Percentiles rank a stretch among this genome's conserved stretches.
Evolutionary conservation across 495 filamentous ascomycete species (phyloP).

Genomic region (Ramalina intermedia): DNA sequence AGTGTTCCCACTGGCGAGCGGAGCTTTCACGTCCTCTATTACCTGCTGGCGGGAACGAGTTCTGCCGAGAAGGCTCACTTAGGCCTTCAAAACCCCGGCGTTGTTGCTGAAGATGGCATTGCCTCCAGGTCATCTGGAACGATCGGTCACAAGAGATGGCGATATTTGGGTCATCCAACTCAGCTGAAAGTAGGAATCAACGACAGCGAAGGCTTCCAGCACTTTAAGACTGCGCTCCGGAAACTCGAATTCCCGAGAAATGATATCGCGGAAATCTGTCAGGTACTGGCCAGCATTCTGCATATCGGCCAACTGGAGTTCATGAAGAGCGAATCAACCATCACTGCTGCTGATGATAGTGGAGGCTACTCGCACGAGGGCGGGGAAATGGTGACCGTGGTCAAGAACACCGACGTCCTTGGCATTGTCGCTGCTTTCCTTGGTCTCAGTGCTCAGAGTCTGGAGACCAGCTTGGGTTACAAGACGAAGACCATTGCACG

Average conservation of each 20-base stretch:
- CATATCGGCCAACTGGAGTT: constrained; percentile 96
- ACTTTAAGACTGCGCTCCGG: constrained; percentile 89
- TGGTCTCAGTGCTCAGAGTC: constrained; percentile 60
- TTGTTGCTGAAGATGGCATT: constrained; percentile 18
- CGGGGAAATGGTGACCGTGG: constrained; percentile 66
- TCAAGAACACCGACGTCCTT: constrained; percentile 86
- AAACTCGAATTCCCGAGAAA: constrained; percentile 86
- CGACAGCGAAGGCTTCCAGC: constrained; percentile 85
- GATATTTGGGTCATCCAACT: constrained; percentile 89
- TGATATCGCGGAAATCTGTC: constrained; percentile 93
- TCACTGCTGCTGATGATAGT: constrained; percentile 71
- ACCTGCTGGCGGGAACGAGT: constrained; percentile 84
- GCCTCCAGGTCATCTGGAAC: constrained; percentile 36
- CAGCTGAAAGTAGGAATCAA: constrained; percentile 96
- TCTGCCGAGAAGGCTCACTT: constrained; percentile 78
- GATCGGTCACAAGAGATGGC: constrained; percentile 66
- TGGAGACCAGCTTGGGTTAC: constrained; percentile 82
- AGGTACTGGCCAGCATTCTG: constrained; percentile 78
- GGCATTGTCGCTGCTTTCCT: constrained; percentile 81
- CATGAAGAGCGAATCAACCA: constrained; percentile 59
- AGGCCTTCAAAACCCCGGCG: constrained; percentile 50
- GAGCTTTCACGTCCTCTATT: constrained; percentile 93
- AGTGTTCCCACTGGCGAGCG: constrained; percentile 87
- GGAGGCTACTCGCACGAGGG: constrained; percentile 94
- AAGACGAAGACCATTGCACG: constrained; percentile 89